A percentile compares a stretch with the other conserved stretches of the same genome.
phyloP scores from a whole-genome alignment of 352 stramenopile genomes.

The Paralagenidium karlingii region DNA sequence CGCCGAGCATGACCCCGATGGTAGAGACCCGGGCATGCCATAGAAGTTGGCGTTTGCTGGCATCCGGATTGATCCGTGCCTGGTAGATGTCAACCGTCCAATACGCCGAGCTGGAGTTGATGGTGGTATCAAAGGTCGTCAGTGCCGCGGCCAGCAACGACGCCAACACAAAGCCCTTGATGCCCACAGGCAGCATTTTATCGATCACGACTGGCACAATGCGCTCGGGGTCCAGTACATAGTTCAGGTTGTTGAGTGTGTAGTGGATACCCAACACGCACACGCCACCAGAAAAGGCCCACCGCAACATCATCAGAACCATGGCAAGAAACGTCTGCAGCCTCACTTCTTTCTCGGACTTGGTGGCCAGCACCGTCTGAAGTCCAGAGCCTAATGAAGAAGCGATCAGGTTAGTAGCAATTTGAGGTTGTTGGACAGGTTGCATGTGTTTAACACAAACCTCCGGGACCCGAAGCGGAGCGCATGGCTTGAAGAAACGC shows the following conservation, averaged over 20 bases:
- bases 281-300: slow-evolving; percentile 64
- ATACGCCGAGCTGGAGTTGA: slow-evolving; percentile 68
- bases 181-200: slow-evolving; percentile 50
- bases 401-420: background rate
- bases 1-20: slow-evolving; percentile 36
- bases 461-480: slow-evolving; percentile 48
- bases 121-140: slow-evolving; percentile 70
- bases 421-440: background rate
- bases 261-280: slow-evolving; percentile 61
- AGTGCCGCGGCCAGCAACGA: slow-evolving; percentile 55
- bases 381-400: slow-evolving; percentile 24
- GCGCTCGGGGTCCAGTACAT: slow-evolving; percentile 53
- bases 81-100: slow-evolving; percentile 79
- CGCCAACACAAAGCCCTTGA: slow-evolving; percentile 56
- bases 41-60: slow-evolving; percentile 36
- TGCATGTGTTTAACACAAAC: too few species aligned
- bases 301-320: slow-evolving; percentile 52
- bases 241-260: slow-evolving; percentile 20
- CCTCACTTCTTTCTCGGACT: slow-evolving; percentile 65
- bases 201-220: slow-evolving; percentile 64
- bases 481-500: slow-evolving; percentile 52
- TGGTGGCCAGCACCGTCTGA: slow-evolving; percentile 62
- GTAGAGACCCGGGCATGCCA: slow-evolving; percentile 55
- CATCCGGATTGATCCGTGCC: slow-evolving; percentile 41
- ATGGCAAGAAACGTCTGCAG: slow-evolving; percentile 69